phyloP scores from a whole-genome alignment of 2,329 filamentous ascomycete species.

The Coccinonectria pachysandricola region DNA sequence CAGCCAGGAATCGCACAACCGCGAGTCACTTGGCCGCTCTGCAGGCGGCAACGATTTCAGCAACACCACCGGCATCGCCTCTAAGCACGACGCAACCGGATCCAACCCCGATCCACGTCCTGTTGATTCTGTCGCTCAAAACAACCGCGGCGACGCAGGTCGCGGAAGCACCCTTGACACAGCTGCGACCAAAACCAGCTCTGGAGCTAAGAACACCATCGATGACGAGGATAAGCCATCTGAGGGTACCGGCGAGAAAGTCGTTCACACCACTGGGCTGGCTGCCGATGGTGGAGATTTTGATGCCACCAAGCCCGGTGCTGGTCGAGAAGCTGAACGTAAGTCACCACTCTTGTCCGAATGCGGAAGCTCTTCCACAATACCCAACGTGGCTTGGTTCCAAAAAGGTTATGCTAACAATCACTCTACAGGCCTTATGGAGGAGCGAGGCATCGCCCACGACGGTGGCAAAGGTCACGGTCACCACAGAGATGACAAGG shows the following conservation, averaged over 20 bases:
- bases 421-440: constrained; percentile 21
- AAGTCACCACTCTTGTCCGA: too few relatives aligned
- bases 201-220: constrained; percentile 7
- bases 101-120: too few relatives aligned
- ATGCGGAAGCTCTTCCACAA: too few relatives aligned
- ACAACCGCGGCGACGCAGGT: constrained; percentile 24
- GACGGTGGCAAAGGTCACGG: constrained; percentile 5
- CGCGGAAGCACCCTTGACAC: constrained; percentile 1
- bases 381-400: too few relatives aligned
- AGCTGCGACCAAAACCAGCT: background rate
- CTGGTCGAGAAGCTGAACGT: constrained; percentile 58
- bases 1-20: too few relatives aligned
- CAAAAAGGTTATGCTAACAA: too few relatives aligned
- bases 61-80: too few relatives aligned
- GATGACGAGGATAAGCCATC: constrained; percentile 13
- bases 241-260: constrained; percentile 44
- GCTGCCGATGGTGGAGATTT: constrained; percentile 58
- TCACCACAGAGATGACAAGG: constrained; percentile 17
- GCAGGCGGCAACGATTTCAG: too few relatives aligned
- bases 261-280: constrained; percentile 47
- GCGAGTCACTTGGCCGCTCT: too few relatives aligned
- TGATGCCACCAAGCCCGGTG: constrained; percentile 53
- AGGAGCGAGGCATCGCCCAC: constrained; percentile 22
- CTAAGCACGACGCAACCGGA: too few relatives aligned
- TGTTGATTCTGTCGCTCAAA: too few relatives aligned